phyloP scores from a whole-genome alignment of 441 rosid genomes.

The Dalechampia spathulata region DNA sequence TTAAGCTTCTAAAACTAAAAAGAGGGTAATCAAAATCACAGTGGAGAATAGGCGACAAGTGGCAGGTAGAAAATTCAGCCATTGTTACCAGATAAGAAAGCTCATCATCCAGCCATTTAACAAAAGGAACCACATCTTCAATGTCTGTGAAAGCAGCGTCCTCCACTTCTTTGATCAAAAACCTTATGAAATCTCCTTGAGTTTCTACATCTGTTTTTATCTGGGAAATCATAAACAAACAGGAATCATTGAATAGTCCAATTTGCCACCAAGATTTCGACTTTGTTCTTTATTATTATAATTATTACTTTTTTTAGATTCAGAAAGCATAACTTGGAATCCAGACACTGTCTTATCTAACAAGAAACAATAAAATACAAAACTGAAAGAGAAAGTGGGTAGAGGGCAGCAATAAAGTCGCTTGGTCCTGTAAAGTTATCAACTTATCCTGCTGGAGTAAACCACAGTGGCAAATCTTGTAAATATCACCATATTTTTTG shows the following conservation, averaged over 20 bases:
- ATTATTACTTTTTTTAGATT: no score
- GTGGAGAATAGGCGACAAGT: no score
- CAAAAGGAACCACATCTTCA: slow-evolving; percentile 89
- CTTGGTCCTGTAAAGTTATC: slow-evolving; percentile 21
- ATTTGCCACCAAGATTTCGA: slow-evolving; percentile 16
- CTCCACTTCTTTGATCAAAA: slow-evolving; percentile 80
- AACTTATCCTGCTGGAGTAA: background rate
- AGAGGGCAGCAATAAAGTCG: slow-evolving; percentile 20
- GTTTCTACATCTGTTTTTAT: slow-evolving; percentile 92
- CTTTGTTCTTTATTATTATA: no score
- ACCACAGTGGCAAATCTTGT: slow-evolving; percentile 31
- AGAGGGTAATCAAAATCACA: background rate
- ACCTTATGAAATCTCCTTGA: slow-evolving; percentile 87
- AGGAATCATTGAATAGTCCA: slow-evolving; percentile 12
- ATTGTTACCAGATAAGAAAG: slow-evolving; percentile 71
- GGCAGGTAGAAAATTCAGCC: background rate
- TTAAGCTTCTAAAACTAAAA: background rate
- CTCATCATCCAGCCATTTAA: slow-evolving; percentile 94
- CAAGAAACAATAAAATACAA: slow-evolving; percentile 23
- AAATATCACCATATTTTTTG: slow-evolving; percentile 9
- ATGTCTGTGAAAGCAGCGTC: slow-evolving; percentile 69
- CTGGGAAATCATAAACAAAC: slow-evolving; percentile 30
- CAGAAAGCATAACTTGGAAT: slow-evolving; percentile 17
- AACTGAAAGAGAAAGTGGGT: background rate
- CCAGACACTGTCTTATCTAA: slow-evolving; percentile 32